Evolutionary conservation across 257 asterid genomes (phyloP), one percentile per base, ranked within the genome.

Genomic region (Solanum medicagineum): DNA sequence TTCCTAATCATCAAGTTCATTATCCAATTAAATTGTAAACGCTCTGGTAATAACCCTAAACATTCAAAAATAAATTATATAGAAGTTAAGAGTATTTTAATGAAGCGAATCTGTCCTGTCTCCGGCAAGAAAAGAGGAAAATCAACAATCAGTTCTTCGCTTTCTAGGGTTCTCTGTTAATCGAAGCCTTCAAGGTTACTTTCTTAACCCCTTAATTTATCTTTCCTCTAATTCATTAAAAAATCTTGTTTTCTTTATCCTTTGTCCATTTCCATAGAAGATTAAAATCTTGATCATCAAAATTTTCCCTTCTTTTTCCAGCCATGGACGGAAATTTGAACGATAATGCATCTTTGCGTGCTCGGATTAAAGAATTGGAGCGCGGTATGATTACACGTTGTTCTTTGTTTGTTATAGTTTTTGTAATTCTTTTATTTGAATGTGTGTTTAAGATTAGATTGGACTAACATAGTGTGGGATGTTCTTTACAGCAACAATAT

Each of bases 361-460:
- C 92, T 87, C 97, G 92, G 82, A 91, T 97, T 85, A 91, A 92
- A 49, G 95, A 93, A 83, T 87, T 97, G 89, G 99, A 97, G 91
- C 92, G 91, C n/a, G 99, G 98, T 97, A 91, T 86, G 89, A 26
- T 80, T 19, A 17, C 8, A 63, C 62, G 17, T 45, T 26, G 36
- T 42, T 65, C 71, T 65, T 26, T 14, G 20, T 15, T 20, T 45
- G 55, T 44, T 83, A 20, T 32, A 24, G 75, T 36, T 59, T 42
- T 10, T 77, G 5, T 74, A 86, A 51, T 84, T 42, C 29, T 20
- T 77, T 47, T 51, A 51, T 51, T 75, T 73, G 19, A n/a, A 74
- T 45, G 81, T 22, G 3, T 22, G 13, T 74, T 74, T 74, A 45
- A 13, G 42, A n/a, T 6, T 40, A 20, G 81, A 73, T 74, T 74